Conservation (phyloP, 2,329 filamentous ascomycete genomes). For the Aspergillus viridinutans region DNA sequence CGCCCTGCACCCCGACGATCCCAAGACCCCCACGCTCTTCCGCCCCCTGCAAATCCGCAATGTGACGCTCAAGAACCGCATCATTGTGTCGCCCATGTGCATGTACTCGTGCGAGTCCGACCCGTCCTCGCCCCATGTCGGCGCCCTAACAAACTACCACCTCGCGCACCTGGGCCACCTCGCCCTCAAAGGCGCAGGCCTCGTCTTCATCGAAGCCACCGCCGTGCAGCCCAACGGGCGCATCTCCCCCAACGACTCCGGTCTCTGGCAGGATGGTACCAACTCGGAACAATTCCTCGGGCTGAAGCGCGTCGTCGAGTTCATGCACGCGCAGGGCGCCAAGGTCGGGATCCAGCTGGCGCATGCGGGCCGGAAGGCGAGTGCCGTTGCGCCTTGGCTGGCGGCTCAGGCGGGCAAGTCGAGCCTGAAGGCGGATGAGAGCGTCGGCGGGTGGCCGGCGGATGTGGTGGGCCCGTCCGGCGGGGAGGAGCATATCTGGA, state of each 20-base stretch:
- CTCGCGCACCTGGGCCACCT: conserved; percentile 76
- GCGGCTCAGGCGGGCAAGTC: conserved; percentile 16
- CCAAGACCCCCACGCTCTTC: conserved; percentile 51
- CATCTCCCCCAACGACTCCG: conserved; percentile 60
- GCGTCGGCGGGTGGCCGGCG: conserved; percentile 51
- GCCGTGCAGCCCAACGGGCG: conserved; percentile 70
- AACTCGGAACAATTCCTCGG: conserved; percentile 61
- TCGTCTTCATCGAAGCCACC: conserved; percentile 74
- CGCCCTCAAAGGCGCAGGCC: conserved; percentile 65
- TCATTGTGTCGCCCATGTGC: conserved; percentile 60
- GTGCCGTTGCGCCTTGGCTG: conserved; percentile 49
- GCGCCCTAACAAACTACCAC: conserved; percentile 76
- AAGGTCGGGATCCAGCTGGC: conserved; percentile 74
- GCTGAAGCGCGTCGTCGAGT: conserved; percentile 64
- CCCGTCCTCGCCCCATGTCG: conserved; percentile 30
- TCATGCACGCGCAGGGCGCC: conserved; percentile 71
- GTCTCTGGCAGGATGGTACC: conserved; percentile 70
- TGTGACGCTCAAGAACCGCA: conserved; percentile 60
- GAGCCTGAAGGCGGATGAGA: conserved; percentile 41
- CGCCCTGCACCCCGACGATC: conserved; percentile 32
- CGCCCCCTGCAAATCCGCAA: conserved; percentile 53
- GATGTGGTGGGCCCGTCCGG: conserved; percentile 41
- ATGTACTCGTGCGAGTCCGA: conserved; percentile 60
- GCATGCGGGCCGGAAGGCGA: conserved; percentile 68
- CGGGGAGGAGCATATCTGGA: conserved; percentile 52